Percentiles rank a stretch among this genome's conserved stretches.
These are phyloP conservation scores for Groenewaldozyma salmanticensis DNA, from an alignment of 805 yeast species.

Conservation along the genomic window DNA sequence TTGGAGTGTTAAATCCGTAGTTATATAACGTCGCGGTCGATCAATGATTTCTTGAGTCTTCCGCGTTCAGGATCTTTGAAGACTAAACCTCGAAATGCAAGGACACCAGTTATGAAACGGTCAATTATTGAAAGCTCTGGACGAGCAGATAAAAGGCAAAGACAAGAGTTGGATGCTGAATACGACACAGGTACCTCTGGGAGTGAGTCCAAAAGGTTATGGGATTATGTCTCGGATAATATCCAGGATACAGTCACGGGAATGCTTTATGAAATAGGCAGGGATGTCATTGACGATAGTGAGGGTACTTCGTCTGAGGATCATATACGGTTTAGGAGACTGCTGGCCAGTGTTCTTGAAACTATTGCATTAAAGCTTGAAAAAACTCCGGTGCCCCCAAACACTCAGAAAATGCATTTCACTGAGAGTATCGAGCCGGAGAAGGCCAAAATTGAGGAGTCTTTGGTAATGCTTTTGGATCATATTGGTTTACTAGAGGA, in stretches of 20 bases:
- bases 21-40: too few species aligned
- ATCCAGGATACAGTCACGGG: neutral
- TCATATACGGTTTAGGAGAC: neutral
- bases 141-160: neutral
- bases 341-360: neutral
- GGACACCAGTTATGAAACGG: too few species aligned
- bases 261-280: neutral
- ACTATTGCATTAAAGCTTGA: neutral
- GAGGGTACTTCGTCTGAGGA: neutral
- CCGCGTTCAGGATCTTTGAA: too few species aligned
- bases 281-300: neutral
- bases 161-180: neutral
- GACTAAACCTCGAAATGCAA: too few species aligned
- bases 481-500: constrained; percentile 1
- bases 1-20: too few species aligned
- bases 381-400: neutral
- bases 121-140: neutral
- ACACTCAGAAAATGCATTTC: neutral
- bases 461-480: neutral
- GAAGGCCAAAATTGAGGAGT: neutral
- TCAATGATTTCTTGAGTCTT: too few species aligned
- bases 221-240: neutral
- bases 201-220: neutral
- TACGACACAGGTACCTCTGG: neutral
- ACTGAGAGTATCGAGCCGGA: neutral